phyloP scores from a whole-genome alignment of 768 basidiomycete species.

The Daedaleopsis nitida region DNA sequence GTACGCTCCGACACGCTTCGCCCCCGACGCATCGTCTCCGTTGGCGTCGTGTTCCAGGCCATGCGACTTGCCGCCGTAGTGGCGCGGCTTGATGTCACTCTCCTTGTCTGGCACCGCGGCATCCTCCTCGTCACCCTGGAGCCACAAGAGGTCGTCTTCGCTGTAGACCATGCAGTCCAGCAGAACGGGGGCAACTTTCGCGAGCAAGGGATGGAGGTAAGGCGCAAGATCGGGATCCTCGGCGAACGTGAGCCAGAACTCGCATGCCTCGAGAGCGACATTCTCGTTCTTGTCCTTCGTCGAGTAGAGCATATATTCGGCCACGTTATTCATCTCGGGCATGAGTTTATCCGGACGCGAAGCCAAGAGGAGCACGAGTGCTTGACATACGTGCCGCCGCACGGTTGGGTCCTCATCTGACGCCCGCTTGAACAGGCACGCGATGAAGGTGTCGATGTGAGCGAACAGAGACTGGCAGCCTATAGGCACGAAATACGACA shows the following conservation, averaged over 20 bases:
- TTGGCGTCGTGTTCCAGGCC: conserved; percentile 74
- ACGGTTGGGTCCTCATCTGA: conserved; percentile 94
- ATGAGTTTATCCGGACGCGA: conserved; percentile 95
- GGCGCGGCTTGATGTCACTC: conserved; percentile 93
- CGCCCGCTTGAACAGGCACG: conserved; percentile 91
- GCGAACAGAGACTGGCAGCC: conserved; percentile 83
- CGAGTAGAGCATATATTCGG: conserved; percentile 98
- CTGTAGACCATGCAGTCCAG: conserved; percentile 97
- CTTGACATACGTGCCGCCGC: conserved; percentile 93
- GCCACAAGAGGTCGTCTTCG: conserved; percentile 93
- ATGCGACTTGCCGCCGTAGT: conserved; percentile 86
- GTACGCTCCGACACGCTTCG: conserved; percentile 55
- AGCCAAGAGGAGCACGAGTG: conserved; percentile 89
- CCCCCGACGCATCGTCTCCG: conserved; percentile 35
- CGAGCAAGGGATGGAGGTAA: conserved; percentile 83
- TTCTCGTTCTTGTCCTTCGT: conserved; percentile 97
- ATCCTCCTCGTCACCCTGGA: conserved; percentile 90
- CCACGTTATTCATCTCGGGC: conserved; percentile 93
- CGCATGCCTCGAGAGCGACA: conserved; percentile 96
- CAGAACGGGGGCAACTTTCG: conserved; percentile 92
- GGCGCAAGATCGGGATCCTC: conserved; percentile 88
- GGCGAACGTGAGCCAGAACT: conserved; percentile 99
- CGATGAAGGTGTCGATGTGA: conserved; percentile 93
- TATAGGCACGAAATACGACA: conserved; percentile 91
- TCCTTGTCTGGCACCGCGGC: conserved; percentile 91